Percentiles rank a stretch among this genome's conserved stretches.
Conservation (phyloP, 2,329 filamentous ascomycete genomes). For the Hypoxylon sp. region DNA sequence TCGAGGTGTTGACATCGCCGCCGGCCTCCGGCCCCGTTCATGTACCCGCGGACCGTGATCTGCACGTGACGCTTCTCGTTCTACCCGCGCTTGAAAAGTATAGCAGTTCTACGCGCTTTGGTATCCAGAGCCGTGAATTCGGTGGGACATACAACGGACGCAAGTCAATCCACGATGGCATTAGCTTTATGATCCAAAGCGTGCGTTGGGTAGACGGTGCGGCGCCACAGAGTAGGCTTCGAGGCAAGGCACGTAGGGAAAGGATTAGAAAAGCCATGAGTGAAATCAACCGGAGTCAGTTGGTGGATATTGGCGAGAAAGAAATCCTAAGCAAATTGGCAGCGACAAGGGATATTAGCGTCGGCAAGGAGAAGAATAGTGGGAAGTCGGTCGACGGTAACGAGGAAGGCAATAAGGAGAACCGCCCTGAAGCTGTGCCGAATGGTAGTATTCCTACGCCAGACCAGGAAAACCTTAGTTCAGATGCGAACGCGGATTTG, state of each 20-base stretch:
- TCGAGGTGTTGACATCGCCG: slow-evolving; percentile 66
- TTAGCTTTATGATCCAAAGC: slow-evolving; percentile 88
- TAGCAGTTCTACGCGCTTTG: slow-evolving; percentile 80
- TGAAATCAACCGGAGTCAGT: slow-evolving; percentile 62
- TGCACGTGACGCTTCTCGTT: slow-evolving; percentile 89
- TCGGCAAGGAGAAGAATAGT: slow-evolving; percentile 48
- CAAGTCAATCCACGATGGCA: slow-evolving; percentile 78
- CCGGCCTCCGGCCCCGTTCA: slow-evolving; percentile 73
- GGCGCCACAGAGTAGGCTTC: slow-evolving; percentile 68
- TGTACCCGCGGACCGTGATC: slow-evolving; percentile 78
- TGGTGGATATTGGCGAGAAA: slow-evolving; percentile 53
- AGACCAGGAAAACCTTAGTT: slow-evolving; percentile 7
- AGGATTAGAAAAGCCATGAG: slow-evolving; percentile 70
- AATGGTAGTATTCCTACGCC: slow-evolving; percentile 3
- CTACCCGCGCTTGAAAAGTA: slow-evolving; percentile 86
- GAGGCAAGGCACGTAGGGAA: slow-evolving; percentile 70
- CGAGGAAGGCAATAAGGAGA: slow-evolving; percentile 64
- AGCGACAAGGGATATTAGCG: slow-evolving; percentile 44
- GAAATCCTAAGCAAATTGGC: slow-evolving; percentile 45
- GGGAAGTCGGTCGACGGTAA: slow-evolving; percentile 47
- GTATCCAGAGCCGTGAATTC: slow-evolving; percentile 86
- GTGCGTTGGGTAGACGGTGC: slow-evolving; percentile 89
- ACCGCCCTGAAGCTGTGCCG: slow-evolving; percentile 51
- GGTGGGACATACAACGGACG: slow-evolving; percentile 66
- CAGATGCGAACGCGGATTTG: slow-evolving; percentile 14